Base-by-base conservation (phyloP, 2,329 filamentous ascomycete genomes). In the Fusarium sp. region DNA sequence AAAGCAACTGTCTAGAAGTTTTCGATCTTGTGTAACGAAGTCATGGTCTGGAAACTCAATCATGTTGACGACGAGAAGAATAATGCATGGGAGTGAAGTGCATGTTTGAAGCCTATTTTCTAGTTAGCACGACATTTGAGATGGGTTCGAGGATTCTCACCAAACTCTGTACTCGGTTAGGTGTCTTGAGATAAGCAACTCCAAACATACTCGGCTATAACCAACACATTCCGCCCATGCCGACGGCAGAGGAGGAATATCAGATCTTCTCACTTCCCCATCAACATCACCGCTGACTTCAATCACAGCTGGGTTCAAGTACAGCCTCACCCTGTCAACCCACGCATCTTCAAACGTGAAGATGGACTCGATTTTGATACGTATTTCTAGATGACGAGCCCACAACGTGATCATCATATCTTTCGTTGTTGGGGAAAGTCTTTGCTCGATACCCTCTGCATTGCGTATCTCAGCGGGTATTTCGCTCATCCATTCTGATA, bases 31-130 rank as follows among this genome's bases (percentile, higher is more conserved):
- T 1, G 21, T 6, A 3, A 60, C 45, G 2, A 45, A 23, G 10
- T 25, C 36, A 5, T 67, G 56, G 20, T 51, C 57, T 5, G 70
- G 70, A 39, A 59, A 67, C 31, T 72, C 70, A 4, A 72, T 66
- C 37, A 71, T 69, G 15, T 72, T 72, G 25, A 72, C 52, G 14
- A 69, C 47, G 0, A 72, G 39, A 14, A 72, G 48, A 14, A 69
- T 31, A 5, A 72, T 29, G 15, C 58, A 67, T 1, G 65, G 64
- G 6, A 61, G 64, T 15, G 56, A 57, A 25, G 62, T 53, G 37
- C 70, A 72, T 9, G 47, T 56, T 4, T 65, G 65, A 7, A 72
- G 58, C 70, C 70, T 72, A 3, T 15, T 9, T 3, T 4, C 6
- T 11, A 2, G 13, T 55, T 4, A 63, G 55, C 11, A 9, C 11